Percentiles rank a stretch among this genome's conserved stretches.
Conservation (phyloP, 2,329 filamentous ascomycete species). For the Exophiala oligosperma region DNA sequence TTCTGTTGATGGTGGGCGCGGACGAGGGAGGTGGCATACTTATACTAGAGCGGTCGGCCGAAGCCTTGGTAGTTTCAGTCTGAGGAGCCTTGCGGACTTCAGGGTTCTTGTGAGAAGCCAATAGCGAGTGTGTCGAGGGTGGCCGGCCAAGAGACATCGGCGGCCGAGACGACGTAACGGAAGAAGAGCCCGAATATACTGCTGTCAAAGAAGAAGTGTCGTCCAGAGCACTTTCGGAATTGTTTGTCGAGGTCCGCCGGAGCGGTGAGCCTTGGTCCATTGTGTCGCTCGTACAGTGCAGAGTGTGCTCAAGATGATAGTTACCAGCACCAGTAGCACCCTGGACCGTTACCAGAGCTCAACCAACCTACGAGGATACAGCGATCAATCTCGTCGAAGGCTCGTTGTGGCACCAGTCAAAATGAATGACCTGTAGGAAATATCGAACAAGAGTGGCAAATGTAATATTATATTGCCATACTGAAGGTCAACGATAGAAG, state of each 20-base stretch:
- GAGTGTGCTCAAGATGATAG: too few relatives aligned
- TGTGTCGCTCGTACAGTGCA: not conserved
- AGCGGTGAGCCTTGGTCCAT: constrained; percentile 22
- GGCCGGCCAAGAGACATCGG: constrained; percentile 10
- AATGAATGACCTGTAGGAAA: too few relatives aligned
- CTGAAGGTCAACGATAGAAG: not conserved
- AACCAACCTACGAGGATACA: too few relatives aligned
- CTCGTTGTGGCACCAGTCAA: too few relatives aligned
- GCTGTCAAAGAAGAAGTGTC: constrained; percentile 15
- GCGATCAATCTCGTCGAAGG: too few relatives aligned
- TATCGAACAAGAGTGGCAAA: not conserved
- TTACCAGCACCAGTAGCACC: too few relatives aligned
- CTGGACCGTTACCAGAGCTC: too few relatives aligned
- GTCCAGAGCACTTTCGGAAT: constrained; percentile 19
- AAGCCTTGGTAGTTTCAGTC: constrained; percentile 57
- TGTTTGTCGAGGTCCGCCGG: constrained; percentile 19
- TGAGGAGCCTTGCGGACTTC: constrained; percentile 57
- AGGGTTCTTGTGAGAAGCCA: constrained; percentile 39
- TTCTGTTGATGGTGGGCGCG: constrained; percentile 30
- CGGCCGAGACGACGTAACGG: constrained; percentile 15
- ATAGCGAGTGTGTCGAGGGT: constrained; percentile 44
- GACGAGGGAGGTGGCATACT: constrained; percentile 61
- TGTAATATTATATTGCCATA: not conserved
- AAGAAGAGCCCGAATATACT: constrained; percentile 19
- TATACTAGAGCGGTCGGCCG: constrained; percentile 61